Base-by-base conservation (phyloP, 768 basidiomycete genomes). In the Boletus subcaerulescens region DNA sequence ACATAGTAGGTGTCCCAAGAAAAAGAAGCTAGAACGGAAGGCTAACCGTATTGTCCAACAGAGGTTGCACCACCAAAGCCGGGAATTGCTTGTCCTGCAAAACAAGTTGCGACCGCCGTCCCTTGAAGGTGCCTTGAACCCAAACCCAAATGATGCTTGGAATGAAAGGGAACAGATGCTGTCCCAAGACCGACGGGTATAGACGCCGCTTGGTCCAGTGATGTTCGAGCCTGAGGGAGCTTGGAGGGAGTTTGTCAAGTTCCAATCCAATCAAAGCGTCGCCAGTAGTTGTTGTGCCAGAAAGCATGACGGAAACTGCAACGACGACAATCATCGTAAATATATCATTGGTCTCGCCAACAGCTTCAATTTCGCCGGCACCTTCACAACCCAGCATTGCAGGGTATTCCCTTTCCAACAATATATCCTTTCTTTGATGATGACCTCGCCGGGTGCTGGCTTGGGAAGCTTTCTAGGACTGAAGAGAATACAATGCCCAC, bases 361-460 rank as follows among this genome's bases (percentile, higher is more conserved):
- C 33, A n/a, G n/a, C n/a, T 15, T 35, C 33, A 35, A 35, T 15
- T 15, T 12, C 33, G 12, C 33, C 33, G 6, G 33, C 8, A 15
- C 12, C 33, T 12, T 35, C 33, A 15, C 33, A 12, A 15, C 33
- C 33, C 33, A 35, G 14, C 5, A 35, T 35, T 12, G 33, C 33
- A 12, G 33, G 33, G 33, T 35, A 35, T 35, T 14, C 33, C 11
- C 12, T 26, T 12, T 35, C 11, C 33, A 36, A 36, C n/a, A n/a
- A n/a, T n/a, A n/a, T 36, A 15, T 36, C 35, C 35, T 52, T 26
- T 77, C 57, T 55, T 73, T 74, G 59, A 79, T 66, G 36, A 79
- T 61, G 32, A 80, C 45, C 45, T 78, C 75, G 17, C 71, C 71
- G 1, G 73, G 65, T 1, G 24, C 24, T 5, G 77, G 76, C 15